Percentiles rank a stretch among this genome's conserved stretches.
Evolutionary conservation across 352 stramenopile species (phyloP).

Genomic region (Globisporangium sylvaticum): DNA sequence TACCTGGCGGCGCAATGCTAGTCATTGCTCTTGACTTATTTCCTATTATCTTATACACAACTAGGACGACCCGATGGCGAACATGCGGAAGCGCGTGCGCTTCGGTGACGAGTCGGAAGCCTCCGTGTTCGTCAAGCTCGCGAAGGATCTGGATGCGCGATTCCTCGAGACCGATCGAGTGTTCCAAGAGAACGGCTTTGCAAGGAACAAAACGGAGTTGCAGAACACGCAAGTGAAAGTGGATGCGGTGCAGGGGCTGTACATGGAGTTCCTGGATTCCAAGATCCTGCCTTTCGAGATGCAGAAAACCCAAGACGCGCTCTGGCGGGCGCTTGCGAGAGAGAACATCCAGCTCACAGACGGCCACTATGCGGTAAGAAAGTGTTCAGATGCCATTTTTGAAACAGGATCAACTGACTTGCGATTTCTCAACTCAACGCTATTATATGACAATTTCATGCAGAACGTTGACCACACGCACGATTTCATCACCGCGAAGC

Average conservation of each 20-base stretch:
- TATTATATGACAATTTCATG: background rate
- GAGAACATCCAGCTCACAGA: background rate
- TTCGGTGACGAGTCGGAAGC: slow-evolving; percentile 1
- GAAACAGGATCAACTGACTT: too few relatives aligned
- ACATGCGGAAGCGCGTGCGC: slow-evolving; percentile 1
- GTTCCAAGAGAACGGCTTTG: background rate
- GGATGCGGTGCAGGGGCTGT: slow-evolving; percentile 1
- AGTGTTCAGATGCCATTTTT: too few relatives aligned
- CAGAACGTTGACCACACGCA: slow-evolving; percentile 1
- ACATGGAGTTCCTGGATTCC: slow-evolving; percentile 17
- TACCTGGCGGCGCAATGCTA: background rate
- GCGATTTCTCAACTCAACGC: too few relatives aligned
- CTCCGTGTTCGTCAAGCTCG: slow-evolving; percentile 9
- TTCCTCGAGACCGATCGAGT: background rate
- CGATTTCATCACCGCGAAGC: background rate
- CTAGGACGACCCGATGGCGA: background rate
- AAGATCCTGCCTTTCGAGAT: slow-evolving; percentile 17
- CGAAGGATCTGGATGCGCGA: slow-evolving; percentile 11
- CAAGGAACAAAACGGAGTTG: background rate
- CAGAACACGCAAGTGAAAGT: slow-evolving; percentile 3
- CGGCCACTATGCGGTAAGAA: background rate
- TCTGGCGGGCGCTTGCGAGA: slow-evolving; percentile 6
- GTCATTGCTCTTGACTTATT: background rate
- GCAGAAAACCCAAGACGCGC: slow-evolving; percentile 5
- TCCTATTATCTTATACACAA: background rate